phyloP scores from a whole-genome alignment of 2,329 filamentous ascomycete species.

The Pestalotiopsis sp. region DNA sequence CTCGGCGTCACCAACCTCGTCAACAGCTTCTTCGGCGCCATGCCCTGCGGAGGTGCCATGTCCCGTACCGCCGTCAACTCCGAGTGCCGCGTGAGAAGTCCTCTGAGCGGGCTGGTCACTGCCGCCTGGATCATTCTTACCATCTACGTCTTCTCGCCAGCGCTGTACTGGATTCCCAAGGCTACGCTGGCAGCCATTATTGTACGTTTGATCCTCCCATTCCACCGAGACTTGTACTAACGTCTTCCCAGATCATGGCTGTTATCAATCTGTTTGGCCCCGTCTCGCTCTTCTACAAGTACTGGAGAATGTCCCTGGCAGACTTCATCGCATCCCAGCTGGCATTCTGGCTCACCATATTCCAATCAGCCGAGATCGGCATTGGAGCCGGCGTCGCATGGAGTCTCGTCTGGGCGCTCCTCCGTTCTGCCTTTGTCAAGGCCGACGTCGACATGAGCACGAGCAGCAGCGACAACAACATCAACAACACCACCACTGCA shows the following conservation, averaged over 20 bases:
- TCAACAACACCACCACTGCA: conserved; percentile 21
- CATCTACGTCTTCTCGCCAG: conserved; percentile 62
- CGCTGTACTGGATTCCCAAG: conserved; percentile 70
- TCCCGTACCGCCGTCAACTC: conserved; percentile 70
- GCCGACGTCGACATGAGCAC: conserved; percentile 28
- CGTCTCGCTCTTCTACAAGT: conserved; percentile 61
- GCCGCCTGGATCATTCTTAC: conserved; percentile 63
- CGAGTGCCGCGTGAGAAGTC: conserved; percentile 63
- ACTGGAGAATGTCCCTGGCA: conserved; percentile 66
- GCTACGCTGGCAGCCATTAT: conserved; percentile 68
- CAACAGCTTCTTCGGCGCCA: conserved; percentile 66
- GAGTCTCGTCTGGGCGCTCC: conserved; percentile 63
- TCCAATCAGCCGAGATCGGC: conserved; percentile 62
- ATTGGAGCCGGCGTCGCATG: conserved; percentile 64
- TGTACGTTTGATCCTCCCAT: conserved; percentile 29
- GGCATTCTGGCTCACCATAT: conserved; percentile 66
- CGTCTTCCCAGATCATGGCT: conserved; percentile 53
- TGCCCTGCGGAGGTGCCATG: conserved; percentile 69
- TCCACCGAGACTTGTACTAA: background rate
- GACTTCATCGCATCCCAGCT: conserved; percentile 68
- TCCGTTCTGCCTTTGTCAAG: conserved; percentile 57
- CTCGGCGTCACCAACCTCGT: conserved; percentile 65
- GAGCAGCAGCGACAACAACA: conserved; percentile 28
- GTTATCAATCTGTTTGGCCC: conserved; percentile 64
- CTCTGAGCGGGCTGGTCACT: conserved; percentile 62